Base-by-base conservation (phyloP, 768 basidiomycete genomes). In the Lactarius sanguifluus region DNA sequence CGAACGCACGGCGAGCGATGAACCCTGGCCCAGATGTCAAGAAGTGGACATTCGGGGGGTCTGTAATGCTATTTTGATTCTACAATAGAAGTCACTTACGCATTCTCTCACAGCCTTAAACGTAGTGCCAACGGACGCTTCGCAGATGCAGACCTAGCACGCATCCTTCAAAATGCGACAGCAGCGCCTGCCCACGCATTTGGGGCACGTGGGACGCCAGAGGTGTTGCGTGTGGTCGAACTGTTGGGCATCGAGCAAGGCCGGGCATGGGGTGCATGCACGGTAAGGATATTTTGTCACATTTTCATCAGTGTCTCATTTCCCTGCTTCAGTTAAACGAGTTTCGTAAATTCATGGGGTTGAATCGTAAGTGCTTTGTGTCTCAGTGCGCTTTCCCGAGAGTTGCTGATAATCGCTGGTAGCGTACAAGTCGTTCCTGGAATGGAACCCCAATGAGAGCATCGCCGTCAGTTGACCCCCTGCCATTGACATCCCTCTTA, bases 261-360 rank as follows among this genome's bases (percentile, higher is more conserved):
- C 36, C 79, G 91, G 67, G 77, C 72, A 23, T 92, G 90, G 89
- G 87, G 86, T 23, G 79, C 80, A n/a, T 92, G 90, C 73, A 88
- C 87, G 18, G 90, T 85, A 71, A 69, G 85, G 74, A 15, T 34
- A 6, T 41, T 30, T 3, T 5, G 30, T 34, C 20, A 23, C n/a
- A 16, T 41, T 30, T 38, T 61, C 61, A 32, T 36, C 9, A 20
- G 30, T 20, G 12, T 25, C 20, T 50, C 54, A 38, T 55, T 56
- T 65, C 34, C 28, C 45, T 10, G 57, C 55, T 45, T 23, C 57
- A 71, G 69, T 50, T 72, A 30, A 71, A 72, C 58, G 70, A 72
- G 63, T 72, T 75, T 61, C 67, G 88, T 65, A 80, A 82, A 64
- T 91, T 90, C 75, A 77, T 92, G 58, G 86, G 87, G 15, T 74